These are phyloP conservation scores for Pyrus bretschneideri DNA, from an alignment of 306 rosid species.

Conservation along the genomic window DNA sequence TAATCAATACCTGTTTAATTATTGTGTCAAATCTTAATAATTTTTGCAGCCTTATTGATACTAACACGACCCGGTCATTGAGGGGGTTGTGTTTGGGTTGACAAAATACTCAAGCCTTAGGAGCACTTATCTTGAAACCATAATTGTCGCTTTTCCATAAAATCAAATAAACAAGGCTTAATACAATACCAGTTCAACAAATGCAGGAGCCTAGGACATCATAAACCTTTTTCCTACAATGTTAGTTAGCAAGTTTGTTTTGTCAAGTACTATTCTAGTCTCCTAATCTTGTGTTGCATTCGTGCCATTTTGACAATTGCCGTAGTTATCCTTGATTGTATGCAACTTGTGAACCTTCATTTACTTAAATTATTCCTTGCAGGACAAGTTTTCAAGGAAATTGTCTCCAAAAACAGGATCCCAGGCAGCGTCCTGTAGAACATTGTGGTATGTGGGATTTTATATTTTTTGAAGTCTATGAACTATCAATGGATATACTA, in stretches of 20 bases:
- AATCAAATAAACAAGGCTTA: not conserved
- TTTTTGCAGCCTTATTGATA: not conserved
- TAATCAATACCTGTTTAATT: not conserved
- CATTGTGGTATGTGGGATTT: conserved; percentile 58
- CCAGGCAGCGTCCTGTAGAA: conserved; percentile 55
- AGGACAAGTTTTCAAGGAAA: conserved; percentile 89
- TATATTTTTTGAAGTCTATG: not conserved
- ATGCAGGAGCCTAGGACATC: too few species aligned
- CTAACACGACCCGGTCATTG: not conserved
- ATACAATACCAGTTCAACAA: not conserved
- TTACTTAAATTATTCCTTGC: conserved; percentile 21
- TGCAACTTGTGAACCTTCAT: conserved; percentile 16
- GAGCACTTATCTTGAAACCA: not conserved
- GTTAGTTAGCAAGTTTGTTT: not conserved
- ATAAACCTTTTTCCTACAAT: not conserved
- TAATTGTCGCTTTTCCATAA: not conserved
- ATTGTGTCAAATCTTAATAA: not conserved
- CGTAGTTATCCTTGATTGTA: conserved; percentile 12
- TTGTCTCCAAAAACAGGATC: conserved; percentile 58
- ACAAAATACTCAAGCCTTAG: not conserved
- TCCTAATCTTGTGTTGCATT: not conserved
- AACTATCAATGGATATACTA: not conserved
- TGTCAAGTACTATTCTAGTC: not conserved
- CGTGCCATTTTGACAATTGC: not conserved
- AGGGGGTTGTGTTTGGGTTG: not conserved